Percentiles rank a stretch among this genome's conserved stretches.
Conservation (phyloP, 805 yeast species). For the Lipomyces japonicus region DNA sequence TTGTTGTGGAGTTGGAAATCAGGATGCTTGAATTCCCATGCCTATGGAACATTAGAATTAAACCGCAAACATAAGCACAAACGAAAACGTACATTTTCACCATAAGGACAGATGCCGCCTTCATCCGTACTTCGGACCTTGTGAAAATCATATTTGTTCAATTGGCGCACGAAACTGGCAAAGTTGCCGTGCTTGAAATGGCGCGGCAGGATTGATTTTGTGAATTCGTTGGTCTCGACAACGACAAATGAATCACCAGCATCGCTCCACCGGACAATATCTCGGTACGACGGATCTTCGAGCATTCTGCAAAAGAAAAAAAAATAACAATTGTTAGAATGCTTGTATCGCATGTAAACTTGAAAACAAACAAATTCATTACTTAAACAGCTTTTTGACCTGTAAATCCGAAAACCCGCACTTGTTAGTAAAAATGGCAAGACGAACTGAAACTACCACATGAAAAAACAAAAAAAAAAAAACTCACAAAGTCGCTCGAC, state of each 20-base stretch:
- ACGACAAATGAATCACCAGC: constrained; percentile 87
- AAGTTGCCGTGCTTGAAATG: constrained; percentile 95
- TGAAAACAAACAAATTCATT: background rate
- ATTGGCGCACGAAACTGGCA: constrained; percentile 90
- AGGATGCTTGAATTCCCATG: constrained; percentile 96
- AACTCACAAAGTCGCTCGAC: constrained; percentile 29
- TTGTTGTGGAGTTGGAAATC: constrained; percentile 73
- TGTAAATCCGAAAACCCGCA: background rate
- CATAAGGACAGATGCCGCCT: constrained; percentile 52
- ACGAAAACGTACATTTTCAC: constrained; percentile 44
- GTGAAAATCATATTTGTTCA: constrained; percentile 96
- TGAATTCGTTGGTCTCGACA: constrained; percentile 82
- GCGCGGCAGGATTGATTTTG: constrained; percentile 80
- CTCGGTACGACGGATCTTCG: constrained; percentile 70
- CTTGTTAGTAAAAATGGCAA: background rate
- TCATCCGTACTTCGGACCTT: constrained; percentile 79
- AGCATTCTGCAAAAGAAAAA: constrained; percentile 61
- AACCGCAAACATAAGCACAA: too few species aligned
- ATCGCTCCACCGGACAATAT: constrained; percentile 80
- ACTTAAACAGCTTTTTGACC: constrained; percentile 29
- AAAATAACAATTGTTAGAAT: constrained; percentile 1
- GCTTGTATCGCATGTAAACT: background rate
- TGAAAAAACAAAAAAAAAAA: background rate
- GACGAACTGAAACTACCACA: background rate
- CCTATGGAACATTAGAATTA: constrained; percentile 37